Evolutionary conservation across 2,329 filamentous ascomycete species (phyloP), one percentile per base, ranked within the genome.

Genomic region (Dactylonectria macrodidyma): DNA sequence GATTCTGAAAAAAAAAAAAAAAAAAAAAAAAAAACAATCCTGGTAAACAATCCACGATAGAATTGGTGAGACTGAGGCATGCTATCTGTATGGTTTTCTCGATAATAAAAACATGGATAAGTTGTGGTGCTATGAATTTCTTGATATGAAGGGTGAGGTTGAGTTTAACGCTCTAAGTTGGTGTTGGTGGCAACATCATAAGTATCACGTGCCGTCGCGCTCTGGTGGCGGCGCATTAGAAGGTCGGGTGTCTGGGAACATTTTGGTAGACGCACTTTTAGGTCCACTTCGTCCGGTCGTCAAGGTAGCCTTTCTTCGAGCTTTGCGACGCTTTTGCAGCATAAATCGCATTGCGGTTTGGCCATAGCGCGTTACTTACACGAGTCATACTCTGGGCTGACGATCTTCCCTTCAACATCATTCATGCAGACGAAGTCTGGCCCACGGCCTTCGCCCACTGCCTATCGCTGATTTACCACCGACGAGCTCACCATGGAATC

Each of bases 401-500:
- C 19, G 5, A 34, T 34, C 51, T 26, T 51, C 52, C 16, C 50
- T 58, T 51, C 22, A 11, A 7, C 46, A 14, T 22, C 22, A 36
- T 61, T 26, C 11, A 47, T 50, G 19, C 33, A 33, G 11, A 38
- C 11, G n/a, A 12, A 50, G 3, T 48, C 44, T 36, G 46, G 9
- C 38, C 46, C 46, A 34, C 33, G 19, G 22, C 47, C 44, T 16
- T 33, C 30, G 38, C 16, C 59, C 30, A 65, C 22, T 55, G 34
- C 22, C 59, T 46, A 41, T 30, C 38, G 44, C 19, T 41, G 50
- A 62, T 26, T 41, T 19, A 44, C 33, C 36, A 51, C n/a, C 5
- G 16, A 62, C 62, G 38, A 59, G 8, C 3, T 12, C 9, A 71
- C 47, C 24, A 83, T 82, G 81, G 73, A 77, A 22, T 73, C 79